Evolutionary conservation across 805 yeast genomes (phyloP), one percentile per base, ranked within the genome.

Genomic region (Myxozyma melibiosi): DNA sequence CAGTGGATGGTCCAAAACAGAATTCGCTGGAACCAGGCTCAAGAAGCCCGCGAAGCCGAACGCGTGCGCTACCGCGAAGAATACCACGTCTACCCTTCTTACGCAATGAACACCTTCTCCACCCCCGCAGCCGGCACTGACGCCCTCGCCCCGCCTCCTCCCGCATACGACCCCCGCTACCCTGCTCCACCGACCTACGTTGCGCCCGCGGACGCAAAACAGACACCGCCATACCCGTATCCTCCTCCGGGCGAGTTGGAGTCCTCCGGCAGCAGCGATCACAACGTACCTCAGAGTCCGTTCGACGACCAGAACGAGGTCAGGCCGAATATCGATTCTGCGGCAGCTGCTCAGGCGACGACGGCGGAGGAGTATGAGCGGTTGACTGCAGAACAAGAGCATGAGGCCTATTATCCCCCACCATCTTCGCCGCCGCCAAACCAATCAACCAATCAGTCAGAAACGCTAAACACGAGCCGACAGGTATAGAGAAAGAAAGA

Each of bases 91-190:
- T 51, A 55, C 28, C 52, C 63, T 16, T 52, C 57, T 18, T 58
- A 51, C 28, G 56, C 60, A 13, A 43, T 51, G 50, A 49, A 24
- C 31, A 49, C 54, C 9, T 43, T 48, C 30, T n/a, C 18, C 11
- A 11, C 11, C 4, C 20, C 40, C n/a, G 22, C 8, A 14, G 20
- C 53, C 28, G 38, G 47, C 24, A 33, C 24, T 4, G 40, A 30
- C 30, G 40, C 51, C 39, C 52, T 37, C 30, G 40, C 51, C 39
- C 52, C 44, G 5, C 52, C 52, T 13, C 63, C 63, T 2, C 63
- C 63, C 1, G 63, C 63, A n/a, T 58, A 58, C 27, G 63, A 58
- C 27, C 61, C 63, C 1, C 50, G 60, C 3, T 54, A 55, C 33
- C 61, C 63, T 4, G 50, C 57, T 13, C 63, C 63, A 1, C 63